Evolutionary conservation across 805 yeast genomes (phyloP).

Genomic region (Zygoascus flipseniorum): DNA sequence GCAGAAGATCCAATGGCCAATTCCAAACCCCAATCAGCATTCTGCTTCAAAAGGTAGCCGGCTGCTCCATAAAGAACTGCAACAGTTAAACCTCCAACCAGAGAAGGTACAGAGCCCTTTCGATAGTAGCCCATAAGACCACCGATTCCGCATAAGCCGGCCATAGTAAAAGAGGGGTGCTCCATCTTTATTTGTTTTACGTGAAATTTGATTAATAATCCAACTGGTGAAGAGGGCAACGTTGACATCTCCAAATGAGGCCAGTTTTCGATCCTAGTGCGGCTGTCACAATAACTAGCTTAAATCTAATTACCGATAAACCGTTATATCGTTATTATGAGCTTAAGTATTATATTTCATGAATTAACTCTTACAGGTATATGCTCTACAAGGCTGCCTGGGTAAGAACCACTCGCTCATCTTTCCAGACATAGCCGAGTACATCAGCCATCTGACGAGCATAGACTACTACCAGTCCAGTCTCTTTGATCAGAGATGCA

Average conservation of each 20-base stretch:
- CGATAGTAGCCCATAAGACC: constrained; percentile 61
- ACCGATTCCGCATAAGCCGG: constrained; percentile 60
- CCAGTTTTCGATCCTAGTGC: background rate
- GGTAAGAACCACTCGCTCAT: background rate
- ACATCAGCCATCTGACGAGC: constrained; percentile 78
- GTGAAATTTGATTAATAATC: too few species aligned
- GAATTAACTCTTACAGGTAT: too few species aligned
- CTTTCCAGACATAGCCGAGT: constrained; percentile 55
- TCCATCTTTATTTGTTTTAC: constrained; percentile 34
- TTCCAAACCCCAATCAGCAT: constrained; percentile 75
- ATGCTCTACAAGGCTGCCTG: background rate
- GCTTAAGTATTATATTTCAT: too few species aligned
- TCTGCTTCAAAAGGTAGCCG: constrained; percentile 61
- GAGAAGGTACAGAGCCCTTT: constrained; percentile 70
- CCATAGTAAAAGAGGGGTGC: constrained; percentile 67
- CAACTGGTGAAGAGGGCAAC: too few species aligned
- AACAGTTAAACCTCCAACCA: constrained; percentile 57
- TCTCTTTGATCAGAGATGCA: constrained; percentile 33
- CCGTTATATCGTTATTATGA: too few species aligned
- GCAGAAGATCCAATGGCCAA: constrained; percentile 67
- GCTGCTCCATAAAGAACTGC: constrained; percentile 31
- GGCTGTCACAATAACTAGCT: too few species aligned
- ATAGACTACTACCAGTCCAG: constrained; percentile 52
- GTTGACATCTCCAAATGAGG: background rate
- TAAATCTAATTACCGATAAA: too few species aligned